Evolutionary conservation across 192 early-diverging fungal genomes (phyloP).

Genomic region (Umbelopsis sp.): DNA sequence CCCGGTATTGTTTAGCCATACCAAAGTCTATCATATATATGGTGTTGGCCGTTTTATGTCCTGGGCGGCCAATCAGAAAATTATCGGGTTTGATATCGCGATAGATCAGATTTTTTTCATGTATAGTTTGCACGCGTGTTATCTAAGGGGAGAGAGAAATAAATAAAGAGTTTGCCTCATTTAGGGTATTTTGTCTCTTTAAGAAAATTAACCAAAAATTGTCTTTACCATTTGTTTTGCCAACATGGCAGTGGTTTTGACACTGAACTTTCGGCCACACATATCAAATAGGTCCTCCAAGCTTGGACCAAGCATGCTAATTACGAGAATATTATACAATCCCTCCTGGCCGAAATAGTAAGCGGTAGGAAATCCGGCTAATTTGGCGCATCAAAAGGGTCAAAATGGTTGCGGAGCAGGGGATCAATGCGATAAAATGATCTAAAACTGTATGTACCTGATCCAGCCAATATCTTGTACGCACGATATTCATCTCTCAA

Average conservation of each 20-base stretch:
- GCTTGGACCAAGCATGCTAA: slow-evolving; percentile 56
- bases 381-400: not conserved
- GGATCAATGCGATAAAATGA: not conserved
- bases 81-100: slow-evolving; percentile 99
- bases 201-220: not conserved
- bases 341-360: slow-evolving; percentile 50
- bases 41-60: slow-evolving; percentile 56
- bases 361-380: slow-evolving; percentile 40
- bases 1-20: slow-evolving; percentile 98
- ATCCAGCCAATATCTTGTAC: slow-evolving; percentile 86
- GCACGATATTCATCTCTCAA: slow-evolving; percentile 92
- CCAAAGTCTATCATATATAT: slow-evolving; percentile 97
- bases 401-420: not conserved
- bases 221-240: slow-evolving; percentile 52
- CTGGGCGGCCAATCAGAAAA: slow-evolving; percentile 89
- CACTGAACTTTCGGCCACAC: slow-evolving; percentile 42
- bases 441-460: slow-evolving; percentile 33
- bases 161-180: not conserved
- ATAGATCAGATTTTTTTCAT: slow-evolving; percentile 94
- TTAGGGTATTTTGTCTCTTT: not conserved
- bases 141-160: slow-evolving; percentile 38
- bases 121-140: slow-evolving; percentile 85
- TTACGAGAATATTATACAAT: slow-evolving; percentile 47
- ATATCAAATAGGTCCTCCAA: slow-evolving; percentile 45
- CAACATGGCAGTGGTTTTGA: slow-evolving; percentile 44